Conservation (phyloP, 148 eudicot species). For the Diospyros kaki region DNA sequence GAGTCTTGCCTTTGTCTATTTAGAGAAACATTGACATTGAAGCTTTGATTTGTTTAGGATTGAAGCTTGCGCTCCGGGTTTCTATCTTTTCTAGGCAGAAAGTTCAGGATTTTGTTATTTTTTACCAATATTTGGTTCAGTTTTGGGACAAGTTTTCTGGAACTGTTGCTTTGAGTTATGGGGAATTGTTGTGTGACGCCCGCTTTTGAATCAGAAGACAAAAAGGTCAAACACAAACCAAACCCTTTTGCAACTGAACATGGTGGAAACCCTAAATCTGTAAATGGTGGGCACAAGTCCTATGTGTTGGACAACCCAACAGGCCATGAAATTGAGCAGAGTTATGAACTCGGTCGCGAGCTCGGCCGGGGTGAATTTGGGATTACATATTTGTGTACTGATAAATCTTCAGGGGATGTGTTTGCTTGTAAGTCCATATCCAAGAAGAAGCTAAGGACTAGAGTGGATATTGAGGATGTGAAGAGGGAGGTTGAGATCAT, state of each 20-base stretch:
- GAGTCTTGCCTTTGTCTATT: background rate
- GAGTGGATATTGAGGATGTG: conserved; percentile 50
- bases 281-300: conserved; percentile 16
- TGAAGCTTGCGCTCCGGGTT: background rate
- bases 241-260: conserved; percentile 22
- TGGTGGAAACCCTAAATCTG: background rate
- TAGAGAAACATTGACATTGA: background rate
- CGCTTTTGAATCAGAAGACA: conserved; percentile 11
- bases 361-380: conserved; percentile 55
- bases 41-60: background rate
- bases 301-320: conserved; percentile 44
- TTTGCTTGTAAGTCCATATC: conserved; percentile 54
- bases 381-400: conserved; percentile 39
- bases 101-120: background rate
- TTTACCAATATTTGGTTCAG: too few relatives aligned
- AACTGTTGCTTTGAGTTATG: conserved; percentile 15
- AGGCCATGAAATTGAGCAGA: conserved; percentile 33
- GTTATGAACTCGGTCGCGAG: conserved; percentile 41
- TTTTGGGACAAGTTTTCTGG: too few relatives aligned
- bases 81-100: too few relatives aligned
- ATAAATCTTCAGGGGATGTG: conserved; percentile 25
- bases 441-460: conserved; percentile 36
- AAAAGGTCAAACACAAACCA: conserved; percentile 17
- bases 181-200: conserved; percentile 46
- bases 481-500: conserved; percentile 41